A percentile compares a stretch with the other conserved stretches of the same genome.
phyloP scores from a whole-genome alignment of 1,139 yeast species.

The Arxiozyma telluris region DNA sequence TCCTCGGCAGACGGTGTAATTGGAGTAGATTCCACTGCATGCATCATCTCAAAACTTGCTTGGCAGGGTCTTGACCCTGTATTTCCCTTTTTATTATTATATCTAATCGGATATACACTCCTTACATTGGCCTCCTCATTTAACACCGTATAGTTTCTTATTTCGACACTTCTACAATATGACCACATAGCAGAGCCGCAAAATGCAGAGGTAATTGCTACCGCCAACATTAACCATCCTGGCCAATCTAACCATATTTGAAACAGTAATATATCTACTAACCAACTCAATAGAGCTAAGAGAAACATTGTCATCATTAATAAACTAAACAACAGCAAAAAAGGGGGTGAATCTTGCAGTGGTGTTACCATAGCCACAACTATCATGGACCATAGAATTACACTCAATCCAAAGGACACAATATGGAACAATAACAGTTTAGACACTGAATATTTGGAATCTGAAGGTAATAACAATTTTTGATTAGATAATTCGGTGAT shows the following conservation, averaged over 20 bases:
- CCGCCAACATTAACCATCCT: constrained; percentile 58
- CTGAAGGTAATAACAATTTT: constrained; percentile 43
- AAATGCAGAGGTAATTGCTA: constrained; percentile 41
- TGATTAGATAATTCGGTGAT: constrained; percentile 19
- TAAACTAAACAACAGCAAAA: constrained; percentile 29
- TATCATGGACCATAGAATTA: constrained; percentile 36
- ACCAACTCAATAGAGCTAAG: constrained; percentile 42
- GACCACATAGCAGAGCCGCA: constrained; percentile 21
- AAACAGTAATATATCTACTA: constrained; percentile 48
- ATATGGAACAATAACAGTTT: constrained; percentile 73
- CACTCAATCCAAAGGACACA: constrained; percentile 61
- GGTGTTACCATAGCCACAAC: constrained; percentile 30
- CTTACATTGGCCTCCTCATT: not conserved
- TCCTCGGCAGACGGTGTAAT: too few species aligned
- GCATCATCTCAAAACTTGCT: not conserved
- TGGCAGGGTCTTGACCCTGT: not conserved
- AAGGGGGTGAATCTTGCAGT: constrained; percentile 30
- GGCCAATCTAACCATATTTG: constrained; percentile 56
- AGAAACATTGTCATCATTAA: constrained; percentile 39
- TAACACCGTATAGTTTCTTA: constrained; percentile 32
- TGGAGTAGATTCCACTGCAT: not conserved
- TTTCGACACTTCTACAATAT: constrained; percentile 43
- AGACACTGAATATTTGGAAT: constrained; percentile 59
- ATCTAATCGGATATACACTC: not conserved
- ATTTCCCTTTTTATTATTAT: not conserved